Base-by-base conservation (phyloP, 2,329 filamentous ascomycete species). In the Colletotrichum viniferum region DNA sequence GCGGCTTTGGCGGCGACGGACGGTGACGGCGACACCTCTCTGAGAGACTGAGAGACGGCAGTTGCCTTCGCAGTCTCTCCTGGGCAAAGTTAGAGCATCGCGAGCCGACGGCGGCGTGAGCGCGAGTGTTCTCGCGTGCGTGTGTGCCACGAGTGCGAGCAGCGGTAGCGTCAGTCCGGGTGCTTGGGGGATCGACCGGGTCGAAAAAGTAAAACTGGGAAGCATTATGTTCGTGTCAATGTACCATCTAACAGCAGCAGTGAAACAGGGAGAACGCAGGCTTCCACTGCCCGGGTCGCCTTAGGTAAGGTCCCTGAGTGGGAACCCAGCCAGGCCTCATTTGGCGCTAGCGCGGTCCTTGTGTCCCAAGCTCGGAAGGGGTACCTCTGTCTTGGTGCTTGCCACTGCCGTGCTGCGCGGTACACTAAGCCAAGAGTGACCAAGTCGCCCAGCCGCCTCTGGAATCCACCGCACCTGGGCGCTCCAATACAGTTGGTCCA, bases 401-500 rank as follows among this genome's bases (percentile, higher is more conserved):
- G 56, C 56, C 58, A 60, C 63, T 69, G 64, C 69, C 64, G 63
- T 34, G 64, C 56, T 43, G 58, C 58, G 24, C 16, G 64, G 70
- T 73, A 61, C 73, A 60, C 58, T 48, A 64, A 26, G 63, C 73
- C 73, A 73, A 69, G 69, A 60, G 73, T 34, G 71, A 73, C 73
- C 58, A 68, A 73, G 64, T 52, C 63, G 70, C 73, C 73, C 63
- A 73, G 73, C 70, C 70, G 69, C 48, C 60, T 67, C 34, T 73
- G 73, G 73, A 73, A 73, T 76, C 73, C 73, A 73, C 73, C 63
- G 43, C 69, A 73, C 63, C 69, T 76, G 26, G 43, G 48, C 63
- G 70, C 73, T 69, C 64, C 73, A 76, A 68, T 73, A 64, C 70
- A 69, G 73, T 73, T 76, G 73, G 64, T 58, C 70, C 73, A 73